Percentiles rank a stretch among this genome's conserved stretches.
Evolutionary conservation across 139 green algal genomes (phyloP).

Genomic region (Tetradesmus lagerheimii): DNA sequence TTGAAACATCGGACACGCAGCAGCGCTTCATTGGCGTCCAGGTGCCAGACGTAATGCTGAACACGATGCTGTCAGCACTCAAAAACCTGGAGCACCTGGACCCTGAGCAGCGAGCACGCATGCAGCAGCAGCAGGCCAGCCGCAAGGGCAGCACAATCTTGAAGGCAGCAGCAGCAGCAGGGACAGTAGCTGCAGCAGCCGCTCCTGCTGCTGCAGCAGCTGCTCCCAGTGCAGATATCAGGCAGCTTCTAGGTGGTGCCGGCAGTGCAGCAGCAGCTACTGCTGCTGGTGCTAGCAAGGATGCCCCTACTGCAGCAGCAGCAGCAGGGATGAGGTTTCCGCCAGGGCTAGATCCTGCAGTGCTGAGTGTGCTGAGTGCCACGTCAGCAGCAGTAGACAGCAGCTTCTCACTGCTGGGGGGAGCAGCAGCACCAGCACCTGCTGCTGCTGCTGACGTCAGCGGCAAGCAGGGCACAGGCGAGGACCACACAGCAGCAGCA

Average conservation of each 20-base stretch:
- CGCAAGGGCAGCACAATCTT: neutral
- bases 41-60: slow-evolving; percentile 15
- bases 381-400: slow-evolving; percentile 35
- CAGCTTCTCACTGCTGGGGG: slow-evolving; percentile 20
- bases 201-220: slow-evolving; percentile 8
- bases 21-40: slow-evolving; percentile 41
- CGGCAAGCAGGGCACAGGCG: neutral
- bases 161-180: slow-evolving; percentile 18
- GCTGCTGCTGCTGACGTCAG: slow-evolving; percentile 8
- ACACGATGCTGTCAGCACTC: slow-evolving; percentile 5
- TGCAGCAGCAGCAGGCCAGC: neutral
- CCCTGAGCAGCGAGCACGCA: slow-evolving; percentile 19
- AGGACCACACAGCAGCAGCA: neutral
- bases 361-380: neutral
- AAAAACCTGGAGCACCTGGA: neutral
- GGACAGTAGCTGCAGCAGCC: neutral
- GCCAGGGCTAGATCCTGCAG: neutral
- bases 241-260: neutral
- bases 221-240: neutral
- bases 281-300: neutral
- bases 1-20: slow-evolving; percentile 46
- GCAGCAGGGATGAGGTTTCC: neutral
- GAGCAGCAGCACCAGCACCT: neutral
- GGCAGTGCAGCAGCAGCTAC: neutral
- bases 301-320: neutral